Evolutionary conservation across 805 yeast genomes (phyloP).

Genomic region (Barnettozyma salicaria): DNA sequence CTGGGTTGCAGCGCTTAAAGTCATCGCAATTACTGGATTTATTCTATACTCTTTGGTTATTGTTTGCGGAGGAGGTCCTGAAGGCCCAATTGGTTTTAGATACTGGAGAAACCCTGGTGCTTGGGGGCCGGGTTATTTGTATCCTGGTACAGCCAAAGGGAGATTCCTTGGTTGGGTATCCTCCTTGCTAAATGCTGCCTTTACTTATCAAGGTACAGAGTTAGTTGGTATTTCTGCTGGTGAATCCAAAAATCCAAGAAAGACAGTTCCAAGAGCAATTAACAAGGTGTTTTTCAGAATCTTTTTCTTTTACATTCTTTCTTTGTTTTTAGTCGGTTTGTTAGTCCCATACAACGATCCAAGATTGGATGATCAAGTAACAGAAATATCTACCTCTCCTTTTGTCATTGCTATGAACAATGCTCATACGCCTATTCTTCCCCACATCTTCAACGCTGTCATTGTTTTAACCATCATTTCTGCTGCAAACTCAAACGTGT

Average conservation of each 20-base stretch:
- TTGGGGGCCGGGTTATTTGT: conserved; percentile 60
- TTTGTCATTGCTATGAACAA: conserved; percentile 66
- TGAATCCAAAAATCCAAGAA: conserved; percentile 58
- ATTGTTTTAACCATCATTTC: conserved; percentile 60
- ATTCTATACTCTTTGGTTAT: conserved; percentile 59
- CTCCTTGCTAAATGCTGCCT: conserved; percentile 65
- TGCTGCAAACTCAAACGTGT: conserved; percentile 72
- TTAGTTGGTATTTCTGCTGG: conserved; percentile 72
- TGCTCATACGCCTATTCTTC: conserved; percentile 60
- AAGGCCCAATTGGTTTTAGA: conserved; percentile 72
- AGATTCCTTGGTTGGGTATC: conserved; percentile 66
- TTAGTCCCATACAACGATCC: conserved; percentile 62
- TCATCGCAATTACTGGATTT: conserved; percentile 65
- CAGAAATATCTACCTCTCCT: conserved; percentile 52
- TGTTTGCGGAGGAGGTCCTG: conserved; percentile 67
- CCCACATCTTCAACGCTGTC: conserved; percentile 68
- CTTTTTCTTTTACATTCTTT: conserved; percentile 55
- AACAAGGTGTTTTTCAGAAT: conserved; percentile 65
- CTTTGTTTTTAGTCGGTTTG: conserved; percentile 63
- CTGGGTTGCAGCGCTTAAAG: conserved; percentile 65
- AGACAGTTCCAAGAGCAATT: conserved; percentile 53
- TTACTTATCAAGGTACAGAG: conserved; percentile 78
- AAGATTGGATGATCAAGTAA: conserved; percentile 32
- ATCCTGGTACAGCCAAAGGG: conserved; percentile 42
- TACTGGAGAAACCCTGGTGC: conserved; percentile 80